Evolutionary conservation across 768 basidiomycete genomes (phyloP), one percentile per base, ranked within the genome.

Genomic region (Tubosaeta sp.): DNA sequence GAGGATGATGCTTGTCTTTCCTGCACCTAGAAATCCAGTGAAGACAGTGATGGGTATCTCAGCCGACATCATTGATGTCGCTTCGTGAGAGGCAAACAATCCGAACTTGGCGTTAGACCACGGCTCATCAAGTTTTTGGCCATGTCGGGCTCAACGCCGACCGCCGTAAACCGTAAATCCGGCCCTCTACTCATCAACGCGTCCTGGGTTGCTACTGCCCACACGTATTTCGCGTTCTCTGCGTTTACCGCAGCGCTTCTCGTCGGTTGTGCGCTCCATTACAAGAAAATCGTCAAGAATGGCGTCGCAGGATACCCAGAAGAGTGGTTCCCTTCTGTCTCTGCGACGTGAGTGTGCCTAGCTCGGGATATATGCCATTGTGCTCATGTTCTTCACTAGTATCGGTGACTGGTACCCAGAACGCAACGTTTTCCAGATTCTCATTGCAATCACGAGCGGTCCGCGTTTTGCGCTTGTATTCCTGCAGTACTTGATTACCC

Each of bases 401-500:
- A 88, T 94, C 49, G 92, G 93, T 3, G 92, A 95, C 72, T 91
- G 89, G 86, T 90, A 86, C 56, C 91, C 90, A 33, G 89, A 94
- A 58, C 76, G 88, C 38, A 90, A 83, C 55, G 65, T 91, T 37
- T 95, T 93, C 60, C 93, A 95, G 57, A 81, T 94, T 33, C 73
- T 94, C 43, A 94, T 95, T 58, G 93, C 92, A 16, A 65, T 94
- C 27, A 90, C 88, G 31, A 84, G 91, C 45, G 89, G 87, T n/a
- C 90, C 89, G 0, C 83, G 91, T 4, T 83, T 91, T 51, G 78
- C 76, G 14, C 75, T 90, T 19, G 79, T 87, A 5, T 71, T 76
- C 25, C 68, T 87, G 39, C 81, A 84, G 56, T 88, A 86, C 61
- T 77, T 80, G 53, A 71, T 86, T 47, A 74, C 82, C 43, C 73